These are phyloP conservation scores for Pichia sp. DNA, from an alignment of 1,139 yeast genomes.

Conservation along the genomic window DNA sequence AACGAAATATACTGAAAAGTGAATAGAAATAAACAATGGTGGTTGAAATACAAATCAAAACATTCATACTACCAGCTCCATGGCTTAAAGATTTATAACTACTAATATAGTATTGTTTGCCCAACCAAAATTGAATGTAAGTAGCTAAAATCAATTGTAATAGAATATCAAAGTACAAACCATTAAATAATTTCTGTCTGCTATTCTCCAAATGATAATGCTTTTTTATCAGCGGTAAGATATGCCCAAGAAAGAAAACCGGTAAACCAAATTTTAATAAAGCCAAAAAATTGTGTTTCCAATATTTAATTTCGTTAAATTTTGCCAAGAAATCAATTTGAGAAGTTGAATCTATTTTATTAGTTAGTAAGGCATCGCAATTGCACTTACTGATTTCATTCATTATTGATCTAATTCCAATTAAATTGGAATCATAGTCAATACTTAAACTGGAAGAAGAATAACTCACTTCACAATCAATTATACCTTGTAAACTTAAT, in stretches of 20 bases:
- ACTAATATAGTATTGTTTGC: constrained; percentile 54
- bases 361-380: constrained; percentile 38
- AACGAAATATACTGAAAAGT: constrained; percentile 46
- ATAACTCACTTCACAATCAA: constrained; percentile 35
- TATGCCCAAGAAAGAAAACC: constrained; percentile 49
- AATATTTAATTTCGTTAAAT: constrained; percentile 62
- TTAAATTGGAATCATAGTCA: constrained; percentile 35
- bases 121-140: constrained; percentile 66
- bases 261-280: constrained; percentile 58
- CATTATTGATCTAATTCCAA: constrained; percentile 56
- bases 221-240: constrained; percentile 33
- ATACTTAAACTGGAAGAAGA: constrained; percentile 40
- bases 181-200: constrained; percentile 28
- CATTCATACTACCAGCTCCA: constrained; percentile 92
- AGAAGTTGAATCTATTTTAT: constrained; percentile 42
- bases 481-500: constrained; percentile 39
- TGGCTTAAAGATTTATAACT: constrained; percentile 61
- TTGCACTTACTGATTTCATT: constrained; percentile 43
- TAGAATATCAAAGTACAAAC: constrained; percentile 52
- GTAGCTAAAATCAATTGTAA: constrained; percentile 57
- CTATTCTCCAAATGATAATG: constrained; percentile 6
- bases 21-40: constrained; percentile 74
- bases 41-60: constrained; percentile 78
- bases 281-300: constrained; percentile 52
- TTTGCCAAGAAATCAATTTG: constrained; percentile 68